A percentile compares a stretch with the other conserved stretches of the same genome.
Conservation (phyloP, 2,329 filamentous ascomycete genomes). For the Curvularia sp. region DNA sequence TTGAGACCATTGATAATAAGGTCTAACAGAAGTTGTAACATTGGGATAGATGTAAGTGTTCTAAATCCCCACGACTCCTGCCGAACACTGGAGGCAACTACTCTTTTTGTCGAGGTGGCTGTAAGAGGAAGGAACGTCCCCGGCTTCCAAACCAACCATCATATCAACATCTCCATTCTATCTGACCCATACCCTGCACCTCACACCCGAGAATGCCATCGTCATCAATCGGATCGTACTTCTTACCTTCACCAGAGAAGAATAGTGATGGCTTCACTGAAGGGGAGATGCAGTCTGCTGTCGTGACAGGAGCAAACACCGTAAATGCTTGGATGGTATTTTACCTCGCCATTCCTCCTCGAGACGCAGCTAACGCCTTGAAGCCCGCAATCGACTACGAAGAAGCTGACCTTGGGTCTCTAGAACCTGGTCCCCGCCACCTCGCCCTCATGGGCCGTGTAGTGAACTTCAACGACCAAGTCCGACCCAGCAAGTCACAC, state of each 20-base stretch:
- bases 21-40: not conserved
- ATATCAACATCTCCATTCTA: constrained; percentile 1
- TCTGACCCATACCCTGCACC: not conserved
- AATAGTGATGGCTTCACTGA: constrained; percentile 62
- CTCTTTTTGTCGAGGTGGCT: not conserved
- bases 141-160: not conserved
- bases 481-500: constrained; percentile 53
- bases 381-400: constrained; percentile 57
- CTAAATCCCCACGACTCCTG: not conserved
- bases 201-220: constrained; percentile 40
- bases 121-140: constrained; percentile 1
- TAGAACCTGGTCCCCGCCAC: constrained; percentile 59
- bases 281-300: constrained; percentile 52
- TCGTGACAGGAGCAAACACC: constrained; percentile 39
- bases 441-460: constrained; percentile 63
- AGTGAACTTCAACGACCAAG: constrained; percentile 61
- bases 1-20: not conserved
- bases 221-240: constrained; percentile 56
- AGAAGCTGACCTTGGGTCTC: constrained; percentile 55
- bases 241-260: constrained; percentile 37
- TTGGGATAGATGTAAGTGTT: not conserved
- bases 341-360: not conserved
- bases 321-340: constrained; percentile 26
- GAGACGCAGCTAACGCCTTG: constrained; percentile 36
- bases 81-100: not conserved